phyloP scores from a whole-genome alignment of 1,284 basidiomycete species.

The Apiotrichum akiyoshidainum region DNA sequence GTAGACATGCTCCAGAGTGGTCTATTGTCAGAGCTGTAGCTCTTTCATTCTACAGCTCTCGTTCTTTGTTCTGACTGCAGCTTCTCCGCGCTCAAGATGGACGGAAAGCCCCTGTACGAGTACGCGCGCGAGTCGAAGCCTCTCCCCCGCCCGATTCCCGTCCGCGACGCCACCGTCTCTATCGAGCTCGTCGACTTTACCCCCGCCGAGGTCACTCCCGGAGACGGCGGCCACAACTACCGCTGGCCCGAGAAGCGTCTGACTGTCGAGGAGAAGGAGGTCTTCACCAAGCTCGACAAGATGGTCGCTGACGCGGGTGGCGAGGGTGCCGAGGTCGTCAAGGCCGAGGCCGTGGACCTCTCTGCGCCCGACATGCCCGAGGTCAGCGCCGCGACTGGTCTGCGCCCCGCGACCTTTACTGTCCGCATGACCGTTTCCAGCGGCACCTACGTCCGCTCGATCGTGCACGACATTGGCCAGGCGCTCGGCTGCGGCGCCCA shows the following conservation, averaged over 20 bases:
- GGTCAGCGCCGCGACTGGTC: slow-evolving; percentile 47
- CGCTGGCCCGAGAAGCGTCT: slow-evolving; percentile 70
- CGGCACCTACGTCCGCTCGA: slow-evolving; percentile 93
- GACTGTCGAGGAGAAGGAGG: slow-evolving; percentile 64
- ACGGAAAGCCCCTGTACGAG: slow-evolving; percentile 91
- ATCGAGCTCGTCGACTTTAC: slow-evolving; percentile 58
- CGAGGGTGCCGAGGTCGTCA: slow-evolving; percentile 23
- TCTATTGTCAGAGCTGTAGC: too few species aligned
- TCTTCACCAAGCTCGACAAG: slow-evolving; percentile 61
- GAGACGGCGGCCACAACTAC: slow-evolving; percentile 57
- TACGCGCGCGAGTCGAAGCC: slow-evolving; percentile 89
- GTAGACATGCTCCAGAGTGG: too few species aligned
- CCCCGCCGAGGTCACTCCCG: slow-evolving; percentile 42
- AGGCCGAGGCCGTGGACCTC: slow-evolving; percentile 34
- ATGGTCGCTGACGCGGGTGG: slow-evolving; percentile 46
- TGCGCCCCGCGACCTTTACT: slow-evolving; percentile 71
- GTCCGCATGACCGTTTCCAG: slow-evolving; percentile 86
- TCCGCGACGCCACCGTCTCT: slow-evolving; percentile 77
- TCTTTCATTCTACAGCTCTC: background rate
- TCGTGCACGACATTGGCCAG: slow-evolving; percentile 84
- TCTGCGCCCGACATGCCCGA: slow-evolving; percentile 41
- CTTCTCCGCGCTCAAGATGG: slow-evolving; percentile 98
- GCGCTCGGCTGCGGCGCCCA: slow-evolving; percentile 80
- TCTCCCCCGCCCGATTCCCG: slow-evolving; percentile 86
- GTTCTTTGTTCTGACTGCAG: slow-evolving; percentile 52